Evolutionary conservation across 2,329 filamentous ascomycete species (phyloP).

Genomic region (Ophiostoma sp.): DNA sequence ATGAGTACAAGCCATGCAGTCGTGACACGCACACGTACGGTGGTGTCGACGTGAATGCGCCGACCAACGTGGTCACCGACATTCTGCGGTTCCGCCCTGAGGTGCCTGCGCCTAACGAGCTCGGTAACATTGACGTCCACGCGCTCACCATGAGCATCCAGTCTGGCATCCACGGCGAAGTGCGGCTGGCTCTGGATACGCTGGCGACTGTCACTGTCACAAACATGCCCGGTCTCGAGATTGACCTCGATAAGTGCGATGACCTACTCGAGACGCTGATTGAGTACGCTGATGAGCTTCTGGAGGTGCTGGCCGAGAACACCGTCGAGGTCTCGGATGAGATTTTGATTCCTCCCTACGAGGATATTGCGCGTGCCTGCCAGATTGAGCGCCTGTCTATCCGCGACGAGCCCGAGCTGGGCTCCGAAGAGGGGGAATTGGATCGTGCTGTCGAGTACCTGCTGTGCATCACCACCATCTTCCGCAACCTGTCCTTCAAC

Average conservation of each 20-base stretch:
- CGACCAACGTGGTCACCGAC: slow-evolving; percentile 64
- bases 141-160: slow-evolving; percentile 87
- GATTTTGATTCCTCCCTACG: slow-evolving; percentile 79
- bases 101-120: slow-evolving; percentile 70
- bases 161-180: slow-evolving; percentile 84
- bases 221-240: slow-evolving; percentile 61
- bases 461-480: slow-evolving; percentile 86
- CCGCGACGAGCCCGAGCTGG: slow-evolving; percentile 71
- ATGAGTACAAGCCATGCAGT: slow-evolving; percentile 57
- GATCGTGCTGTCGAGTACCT: slow-evolving; percentile 84
- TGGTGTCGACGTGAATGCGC: slow-evolving; percentile 67
- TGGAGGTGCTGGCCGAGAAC: slow-evolving; percentile 81
- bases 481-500: slow-evolving; percentile 88
- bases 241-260: slow-evolving; percentile 72
- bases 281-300: slow-evolving; percentile 87
- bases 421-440: slow-evolving; percentile 74
- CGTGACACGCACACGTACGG: slow-evolving; percentile 63
- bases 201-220: slow-evolving; percentile 69
- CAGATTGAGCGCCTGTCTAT: slow-evolving; percentile 71
- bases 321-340: slow-evolving; percentile 84
- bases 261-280: slow-evolving; percentile 85
- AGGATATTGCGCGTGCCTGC: slow-evolving; percentile 81
- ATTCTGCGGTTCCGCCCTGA: slow-evolving; percentile 71
- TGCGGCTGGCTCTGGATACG: slow-evolving; percentile 85
- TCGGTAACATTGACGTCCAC: slow-evolving; percentile 87